A percentile compares a stretch with the other conserved stretches of the same genome.
Evolutionary conservation across 306 rosid species (phyloP).

Genomic region (Comarum palustre): DNA sequence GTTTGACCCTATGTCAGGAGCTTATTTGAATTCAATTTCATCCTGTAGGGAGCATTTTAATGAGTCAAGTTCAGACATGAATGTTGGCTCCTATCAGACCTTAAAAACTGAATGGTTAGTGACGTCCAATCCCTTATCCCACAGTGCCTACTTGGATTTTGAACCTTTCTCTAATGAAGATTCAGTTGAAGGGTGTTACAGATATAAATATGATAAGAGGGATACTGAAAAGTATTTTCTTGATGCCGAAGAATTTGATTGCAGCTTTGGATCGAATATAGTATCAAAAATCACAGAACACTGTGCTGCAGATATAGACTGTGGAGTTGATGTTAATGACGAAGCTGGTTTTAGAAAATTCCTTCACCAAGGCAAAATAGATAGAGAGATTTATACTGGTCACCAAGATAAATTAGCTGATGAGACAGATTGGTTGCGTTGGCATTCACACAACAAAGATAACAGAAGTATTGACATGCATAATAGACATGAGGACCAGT

Average conservation of each 20-base stretch:
- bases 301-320: slow-evolving; percentile 32
- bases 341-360: slow-evolving; percentile 31
- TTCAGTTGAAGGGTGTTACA: slow-evolving; percentile 26
- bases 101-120: slow-evolving; percentile 34
- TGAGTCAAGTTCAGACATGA: slow-evolving; percentile 37
- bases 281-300: slow-evolving; percentile 31
- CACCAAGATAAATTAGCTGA: slow-evolving; percentile 32
- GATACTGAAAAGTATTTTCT: slow-evolving; percentile 12
- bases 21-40: slow-evolving; percentile 22
- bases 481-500: slow-evolving; percentile 27
- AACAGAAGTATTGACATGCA: slow-evolving; percentile 25
- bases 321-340: slow-evolving; percentile 33
- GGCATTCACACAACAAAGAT: slow-evolving; percentile 29
- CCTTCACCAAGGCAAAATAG: slow-evolving; percentile 30
- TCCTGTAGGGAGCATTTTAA: slow-evolving; percentile 20
- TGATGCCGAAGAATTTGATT: slow-evolving; percentile 36
- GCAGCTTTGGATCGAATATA: slow-evolving; percentile 30
- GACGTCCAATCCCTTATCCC: slow-evolving; percentile 31
- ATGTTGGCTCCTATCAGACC: slow-evolving; percentile 33
- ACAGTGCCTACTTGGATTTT: slow-evolving; percentile 34
- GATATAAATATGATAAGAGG: slow-evolving; percentile 37
- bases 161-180: slow-evolving; percentile 32
- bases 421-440: slow-evolving; percentile 36
- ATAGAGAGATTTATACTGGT: slow-evolving; percentile 26
- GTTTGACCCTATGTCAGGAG: slow-evolving; percentile 34